Conservation (phyloP, 2,329 filamentous ascomycete genomes). For the Thyridium curvatum region DNA sequence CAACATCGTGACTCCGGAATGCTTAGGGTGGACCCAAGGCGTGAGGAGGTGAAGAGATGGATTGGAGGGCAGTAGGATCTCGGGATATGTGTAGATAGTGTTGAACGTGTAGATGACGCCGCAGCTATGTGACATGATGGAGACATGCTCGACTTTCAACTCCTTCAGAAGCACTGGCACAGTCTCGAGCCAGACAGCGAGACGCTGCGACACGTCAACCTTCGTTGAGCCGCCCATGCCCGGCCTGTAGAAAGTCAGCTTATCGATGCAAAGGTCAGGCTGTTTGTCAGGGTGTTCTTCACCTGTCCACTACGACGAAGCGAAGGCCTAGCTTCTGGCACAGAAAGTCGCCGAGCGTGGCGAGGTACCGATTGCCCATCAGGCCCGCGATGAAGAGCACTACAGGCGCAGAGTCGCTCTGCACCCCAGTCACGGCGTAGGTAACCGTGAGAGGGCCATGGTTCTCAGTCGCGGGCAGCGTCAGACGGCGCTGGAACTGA, state of each 20-base stretch:
- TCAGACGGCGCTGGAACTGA: constrained; percentile 4
- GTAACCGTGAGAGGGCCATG: constrained; percentile 6
- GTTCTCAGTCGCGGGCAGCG: constrained; percentile 4
- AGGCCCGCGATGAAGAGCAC: constrained; percentile 30
- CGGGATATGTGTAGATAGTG: constrained; percentile 23
- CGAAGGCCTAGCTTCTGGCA: constrained; percentile 22
- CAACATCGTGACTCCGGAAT: constrained; percentile 22
- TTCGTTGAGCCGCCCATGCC: constrained; percentile 35
- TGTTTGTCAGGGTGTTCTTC: no score
- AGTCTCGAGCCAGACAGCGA: constrained; percentile 28
- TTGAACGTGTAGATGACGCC: constrained; percentile 37
- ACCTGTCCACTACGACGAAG: constrained; percentile 31
- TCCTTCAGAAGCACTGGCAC: constrained; percentile 27
- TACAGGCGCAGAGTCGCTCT: constrained; percentile 10
- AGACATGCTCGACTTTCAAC: constrained; percentile 28
- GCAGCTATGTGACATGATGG: constrained; percentile 29
- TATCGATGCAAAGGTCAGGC: no score
- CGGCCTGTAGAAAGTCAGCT: constrained; percentile 20
- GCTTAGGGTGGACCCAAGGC: constrained; percentile 32
- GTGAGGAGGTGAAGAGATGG: constrained; percentile 24
- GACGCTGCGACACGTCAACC: constrained; percentile 13
- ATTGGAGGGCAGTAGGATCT: constrained; percentile 21
- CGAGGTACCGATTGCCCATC: constrained; percentile 25
- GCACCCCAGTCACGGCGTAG: constrained; percentile 4
- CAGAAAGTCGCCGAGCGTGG: constrained; percentile 19